These are phyloP conservation scores for Colletotrichum gloeosporioides DNA, from an alignment of 2,329 filamentous ascomycete genomes.

Conservation along the genomic window DNA sequence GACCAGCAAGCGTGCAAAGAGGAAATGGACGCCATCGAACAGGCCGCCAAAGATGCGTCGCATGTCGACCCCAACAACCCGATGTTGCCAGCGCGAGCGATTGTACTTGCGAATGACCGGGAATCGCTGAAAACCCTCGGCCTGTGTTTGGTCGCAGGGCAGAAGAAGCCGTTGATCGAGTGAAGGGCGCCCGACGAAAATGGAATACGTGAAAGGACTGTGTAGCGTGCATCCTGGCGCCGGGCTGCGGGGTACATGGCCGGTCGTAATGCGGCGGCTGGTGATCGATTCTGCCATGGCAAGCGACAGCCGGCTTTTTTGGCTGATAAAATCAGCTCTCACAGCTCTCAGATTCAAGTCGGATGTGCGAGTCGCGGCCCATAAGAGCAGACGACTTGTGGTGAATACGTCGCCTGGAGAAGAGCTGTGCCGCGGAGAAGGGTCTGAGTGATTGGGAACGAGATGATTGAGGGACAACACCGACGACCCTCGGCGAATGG, in stretches of 20 bases:
- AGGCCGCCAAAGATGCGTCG: constrained; percentile 91
- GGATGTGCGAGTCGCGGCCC: background rate
- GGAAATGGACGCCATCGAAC: constrained; percentile 98
- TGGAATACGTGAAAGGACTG: background rate
- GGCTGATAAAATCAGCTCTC: background rate
- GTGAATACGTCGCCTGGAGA: background rate
- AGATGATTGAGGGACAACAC: background rate
- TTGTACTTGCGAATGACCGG: constrained; percentile 79
- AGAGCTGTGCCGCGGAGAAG: background rate
- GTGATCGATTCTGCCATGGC: background rate
- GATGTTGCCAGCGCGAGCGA: constrained; percentile 85
- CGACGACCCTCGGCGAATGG: background rate
- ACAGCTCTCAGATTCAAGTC: background rate
- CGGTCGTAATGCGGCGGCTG: background rate
- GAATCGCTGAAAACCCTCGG: constrained; percentile 67
- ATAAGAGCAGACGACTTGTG: background rate
- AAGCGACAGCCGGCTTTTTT: background rate
- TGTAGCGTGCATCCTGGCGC: background rate
- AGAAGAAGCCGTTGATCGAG: constrained; percentile 71
- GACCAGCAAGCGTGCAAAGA: constrained; percentile 97
- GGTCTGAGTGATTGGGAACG: background rate
- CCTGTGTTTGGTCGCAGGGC: constrained; percentile 66
- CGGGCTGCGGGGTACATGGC: constrained; percentile 6
- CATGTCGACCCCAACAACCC: constrained; percentile 89
- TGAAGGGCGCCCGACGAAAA: constrained; percentile 31